Conservation (phyloP, 1,284 basidiomycete species). For the Xerocomus cyaneibrunnescens region DNA sequence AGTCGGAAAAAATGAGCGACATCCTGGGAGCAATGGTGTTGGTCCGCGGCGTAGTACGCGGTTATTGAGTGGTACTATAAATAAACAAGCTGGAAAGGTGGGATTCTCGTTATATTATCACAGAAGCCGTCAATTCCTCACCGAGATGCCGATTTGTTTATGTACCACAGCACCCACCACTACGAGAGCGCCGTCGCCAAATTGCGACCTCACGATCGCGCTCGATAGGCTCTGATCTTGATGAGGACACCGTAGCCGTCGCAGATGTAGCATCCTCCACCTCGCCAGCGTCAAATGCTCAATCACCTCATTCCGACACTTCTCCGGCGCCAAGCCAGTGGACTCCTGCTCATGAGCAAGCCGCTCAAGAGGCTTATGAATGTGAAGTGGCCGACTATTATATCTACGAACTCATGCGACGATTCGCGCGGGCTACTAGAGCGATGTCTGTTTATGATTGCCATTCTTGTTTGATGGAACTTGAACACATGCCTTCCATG, state of each 20-base stretch:
- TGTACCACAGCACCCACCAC: conserved; percentile 41
- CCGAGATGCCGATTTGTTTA: conserved; percentile 13
- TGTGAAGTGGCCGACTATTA: conserved; percentile 75
- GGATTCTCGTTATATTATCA: conserved; percentile 5
- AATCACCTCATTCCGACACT: conserved; percentile 59
- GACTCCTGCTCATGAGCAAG: conserved; percentile 61
- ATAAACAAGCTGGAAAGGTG: conserved; percentile 49
- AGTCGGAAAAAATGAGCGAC: conserved; percentile 50
- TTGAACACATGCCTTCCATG: conserved; percentile 73
- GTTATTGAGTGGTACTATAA: conserved; percentile 52
- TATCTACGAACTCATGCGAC: conserved; percentile 77
- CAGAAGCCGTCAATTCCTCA: not conserved
- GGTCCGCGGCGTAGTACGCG: conserved; percentile 68
- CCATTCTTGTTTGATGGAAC: conserved; percentile 66
- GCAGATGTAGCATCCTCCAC: conserved; percentile 54
- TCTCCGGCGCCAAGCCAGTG: conserved; percentile 57
- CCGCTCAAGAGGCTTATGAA: conserved; percentile 69
- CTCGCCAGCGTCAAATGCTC: conserved; percentile 58
- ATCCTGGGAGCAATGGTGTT: conserved; percentile 40
- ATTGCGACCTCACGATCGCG: conserved; percentile 50
- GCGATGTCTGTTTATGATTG: conserved; percentile 77
- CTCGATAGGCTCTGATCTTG: conserved; percentile 66
- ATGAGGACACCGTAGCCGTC: conserved; percentile 52
- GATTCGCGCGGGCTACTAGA: conserved; percentile 76
- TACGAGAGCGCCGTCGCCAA: conserved; percentile 59